Percentiles rank a stretch among this genome's conserved stretches.
Evolutionary conservation across 345 rosid species (phyloP).

Genomic region (Erysimum cheiranthoides): DNA sequence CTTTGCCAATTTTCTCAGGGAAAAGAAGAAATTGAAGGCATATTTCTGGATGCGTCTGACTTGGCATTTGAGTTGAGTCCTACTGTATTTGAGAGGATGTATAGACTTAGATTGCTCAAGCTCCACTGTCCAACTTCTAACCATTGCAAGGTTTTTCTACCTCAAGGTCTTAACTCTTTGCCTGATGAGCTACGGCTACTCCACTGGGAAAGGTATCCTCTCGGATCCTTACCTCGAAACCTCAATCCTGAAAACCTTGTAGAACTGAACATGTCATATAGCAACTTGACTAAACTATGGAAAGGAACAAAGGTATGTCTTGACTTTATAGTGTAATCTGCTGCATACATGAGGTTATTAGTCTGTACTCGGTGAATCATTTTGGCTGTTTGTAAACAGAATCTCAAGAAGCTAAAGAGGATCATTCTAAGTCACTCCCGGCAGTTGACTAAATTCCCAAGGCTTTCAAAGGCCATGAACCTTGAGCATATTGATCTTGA

Average conservation of each 20-base stretch:
- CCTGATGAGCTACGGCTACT: constrained; percentile 1
- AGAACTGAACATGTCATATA: background rate
- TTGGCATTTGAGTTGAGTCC: background rate
- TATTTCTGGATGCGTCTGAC: background rate
- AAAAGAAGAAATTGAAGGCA: background rate
- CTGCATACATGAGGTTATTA: background rate
- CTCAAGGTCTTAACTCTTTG: constrained; percentile 17
- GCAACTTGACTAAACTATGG: background rate
- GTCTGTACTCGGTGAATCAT: background rate
- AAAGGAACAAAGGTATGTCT: background rate
- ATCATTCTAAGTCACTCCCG: constrained; percentile 25
- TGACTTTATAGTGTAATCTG: background rate
- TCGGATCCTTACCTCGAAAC: background rate
- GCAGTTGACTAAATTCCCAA: constrained; percentile 15
- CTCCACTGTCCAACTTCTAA: background rate
- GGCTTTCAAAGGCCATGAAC: constrained; percentile 26
- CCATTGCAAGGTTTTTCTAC: background rate
- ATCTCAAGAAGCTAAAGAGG: constrained; percentile 32
- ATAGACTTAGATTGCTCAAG: background rate
- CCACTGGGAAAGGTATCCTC: background rate
- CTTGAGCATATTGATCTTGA: constrained; percentile 42
- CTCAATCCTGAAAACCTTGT: background rate
- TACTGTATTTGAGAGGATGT: background rate
- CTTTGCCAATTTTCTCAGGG: background rate
- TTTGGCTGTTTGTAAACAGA: constrained; percentile 31